Conservation (phyloP, 768 basidiomycete genomes). For the Boletus sensibilis region DNA sequence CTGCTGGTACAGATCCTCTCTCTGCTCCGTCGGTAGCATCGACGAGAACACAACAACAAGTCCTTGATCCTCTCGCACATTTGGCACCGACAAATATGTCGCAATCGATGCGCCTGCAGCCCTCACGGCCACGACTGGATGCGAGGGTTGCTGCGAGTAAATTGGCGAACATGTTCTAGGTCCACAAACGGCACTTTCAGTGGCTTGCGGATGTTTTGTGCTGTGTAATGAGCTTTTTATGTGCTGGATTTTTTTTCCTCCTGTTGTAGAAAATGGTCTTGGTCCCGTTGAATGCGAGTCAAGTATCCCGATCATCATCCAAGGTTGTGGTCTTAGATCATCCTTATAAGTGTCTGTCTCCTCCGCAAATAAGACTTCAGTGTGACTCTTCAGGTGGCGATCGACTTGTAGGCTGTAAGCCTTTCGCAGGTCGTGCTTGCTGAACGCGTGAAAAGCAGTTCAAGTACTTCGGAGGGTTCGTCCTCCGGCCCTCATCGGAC, state of each 20-base stretch:
- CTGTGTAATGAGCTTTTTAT: constrained; percentile 8
- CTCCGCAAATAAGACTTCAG: too few relatives aligned
- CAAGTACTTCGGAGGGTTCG: not conserved
- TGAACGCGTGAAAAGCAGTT: not conserved
- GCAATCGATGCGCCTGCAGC: constrained; percentile 68
- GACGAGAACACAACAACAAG: constrained; percentile 29
- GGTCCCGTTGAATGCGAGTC: not conserved
- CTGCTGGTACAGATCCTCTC: constrained; percentile 18
- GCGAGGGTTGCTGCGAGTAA: constrained; percentile 86
- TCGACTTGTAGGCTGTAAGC: too few relatives aligned
- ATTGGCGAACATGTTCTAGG: constrained; percentile 83
- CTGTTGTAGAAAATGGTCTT: constrained; percentile 7
- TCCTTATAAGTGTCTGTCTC: not conserved
- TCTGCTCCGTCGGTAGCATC: constrained; percentile 5
- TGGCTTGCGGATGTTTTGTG: constrained; percentile 2
- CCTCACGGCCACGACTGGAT: constrained; percentile 73
- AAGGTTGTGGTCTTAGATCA: constrained; percentile 3
- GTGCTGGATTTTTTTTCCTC: constrained; percentile 20
- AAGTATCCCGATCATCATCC: not conserved
- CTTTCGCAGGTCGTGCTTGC: not conserved
- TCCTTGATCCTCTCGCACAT: constrained; percentile 64
- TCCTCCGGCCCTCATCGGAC: not conserved
- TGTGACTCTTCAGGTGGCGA: too few relatives aligned
- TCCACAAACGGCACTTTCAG: not conserved
- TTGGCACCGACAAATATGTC: constrained; percentile 64